phyloP scores from a whole-genome alignment of 2,329 filamentous ascomycete species.

The Cytospora paraplurivora region DNA sequence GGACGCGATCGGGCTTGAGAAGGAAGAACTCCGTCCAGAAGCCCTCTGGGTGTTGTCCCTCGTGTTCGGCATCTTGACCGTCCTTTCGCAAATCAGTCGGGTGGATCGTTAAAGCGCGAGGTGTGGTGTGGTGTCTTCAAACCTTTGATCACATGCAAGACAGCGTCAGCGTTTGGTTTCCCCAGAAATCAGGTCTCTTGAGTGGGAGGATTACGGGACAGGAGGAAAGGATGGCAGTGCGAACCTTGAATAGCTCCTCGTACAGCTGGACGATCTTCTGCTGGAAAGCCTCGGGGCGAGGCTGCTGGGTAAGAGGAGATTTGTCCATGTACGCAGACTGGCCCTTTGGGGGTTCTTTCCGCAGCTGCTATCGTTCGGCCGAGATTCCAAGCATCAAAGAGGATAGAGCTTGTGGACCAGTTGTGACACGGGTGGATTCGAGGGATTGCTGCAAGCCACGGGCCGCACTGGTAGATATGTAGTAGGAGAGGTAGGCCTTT shows the following conservation, averaged over 20 bases:
- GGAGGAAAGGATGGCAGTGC: conserved; percentile 25
- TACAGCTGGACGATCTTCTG: conserved; percentile 94
- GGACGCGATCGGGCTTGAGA: conserved; percentile 72
- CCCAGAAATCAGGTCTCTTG: conserved; percentile 19
- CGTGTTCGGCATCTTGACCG: conserved; percentile 59
- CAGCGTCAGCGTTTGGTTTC: conserved; percentile 7
- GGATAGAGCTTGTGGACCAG: neutral
- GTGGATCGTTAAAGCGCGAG: conserved; percentile 14
- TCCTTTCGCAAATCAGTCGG: conserved; percentile 24
- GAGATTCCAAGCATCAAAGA: neutral
- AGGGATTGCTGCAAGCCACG: neutral
- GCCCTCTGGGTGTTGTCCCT: conserved; percentile 74
- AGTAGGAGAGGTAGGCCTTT: neutral
- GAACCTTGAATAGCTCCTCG: conserved; percentile 76
- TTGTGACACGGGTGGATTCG: neutral
- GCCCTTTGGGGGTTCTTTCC: neutral
- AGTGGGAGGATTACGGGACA: neutral
- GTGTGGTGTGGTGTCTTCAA: conserved; percentile 18
- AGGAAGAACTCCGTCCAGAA: conserved; percentile 98
- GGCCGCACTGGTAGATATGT: neutral
- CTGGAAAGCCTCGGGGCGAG: conserved; percentile 85
- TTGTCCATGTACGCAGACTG: conserved; percentile 65
- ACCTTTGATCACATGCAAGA: conserved; percentile 27
- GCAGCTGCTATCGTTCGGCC: conserved; percentile 7
- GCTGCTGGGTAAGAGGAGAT: conserved; percentile 91